These are phyloP conservation scores for Collybia sp. DNA, from an alignment of 768 basidiomycete genomes.

Conservation along the genomic window DNA sequence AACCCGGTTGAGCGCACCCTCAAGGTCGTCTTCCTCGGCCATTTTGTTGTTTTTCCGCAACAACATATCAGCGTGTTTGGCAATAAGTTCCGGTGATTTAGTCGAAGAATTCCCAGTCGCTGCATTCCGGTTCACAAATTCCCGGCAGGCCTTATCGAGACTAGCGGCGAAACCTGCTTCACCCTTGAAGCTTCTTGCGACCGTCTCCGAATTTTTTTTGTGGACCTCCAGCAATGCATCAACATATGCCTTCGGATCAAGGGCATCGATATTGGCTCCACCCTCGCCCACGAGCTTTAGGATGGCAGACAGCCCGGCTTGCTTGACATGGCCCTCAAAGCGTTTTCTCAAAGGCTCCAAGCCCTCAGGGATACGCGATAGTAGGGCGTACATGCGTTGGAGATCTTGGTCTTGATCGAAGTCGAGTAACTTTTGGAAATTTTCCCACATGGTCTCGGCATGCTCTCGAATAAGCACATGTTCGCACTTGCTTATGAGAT, in stretches of 20 bases:
- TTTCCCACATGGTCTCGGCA: conserved; percentile 88
- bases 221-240: conserved; percentile 92
- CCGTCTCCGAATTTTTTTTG: conserved; percentile 90
- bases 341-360: conserved; percentile 89
- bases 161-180: conserved; percentile 95
- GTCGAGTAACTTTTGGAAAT: conserved; percentile 89
- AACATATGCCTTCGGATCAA: conserved; percentile 95
- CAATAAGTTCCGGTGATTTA: conserved; percentile 92
- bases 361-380: conserved; percentile 91
- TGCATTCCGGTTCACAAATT: conserved; percentile 93
- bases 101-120: conserved; percentile 86
- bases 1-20: conserved; percentile 88
- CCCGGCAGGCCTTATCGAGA: conserved; percentile 94
- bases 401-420: conserved; percentile 96
- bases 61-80: conserved; percentile 90
- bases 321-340: conserved; percentile 96
- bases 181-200: conserved; percentile 87
- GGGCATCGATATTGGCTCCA: conserved; percentile 55
- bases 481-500: conserved; percentile 85
- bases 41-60: conserved; percentile 97
- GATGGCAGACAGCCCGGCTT: conserved; percentile 80
- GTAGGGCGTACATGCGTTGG: conserved; percentile 92
- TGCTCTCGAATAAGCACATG: conserved; percentile 91
- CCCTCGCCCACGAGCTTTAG: conserved; percentile 69
- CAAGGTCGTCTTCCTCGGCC: conserved; percentile 90